These are phyloP conservation scores for Talaromyces sp. DNA, from an alignment of 2,329 filamentous ascomycete species.

Conservation along the genomic window DNA sequence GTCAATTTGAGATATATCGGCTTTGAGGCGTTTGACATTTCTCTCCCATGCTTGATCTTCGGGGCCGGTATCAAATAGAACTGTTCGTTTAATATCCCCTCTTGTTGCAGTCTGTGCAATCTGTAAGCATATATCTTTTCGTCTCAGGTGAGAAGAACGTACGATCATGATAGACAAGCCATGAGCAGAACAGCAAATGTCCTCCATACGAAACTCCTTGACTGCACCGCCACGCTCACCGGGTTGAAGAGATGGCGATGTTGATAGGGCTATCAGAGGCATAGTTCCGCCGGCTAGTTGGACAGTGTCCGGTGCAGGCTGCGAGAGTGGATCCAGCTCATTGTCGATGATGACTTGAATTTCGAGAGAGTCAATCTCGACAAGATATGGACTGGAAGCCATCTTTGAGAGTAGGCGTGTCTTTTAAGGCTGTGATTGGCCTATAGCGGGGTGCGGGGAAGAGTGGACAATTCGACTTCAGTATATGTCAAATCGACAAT, in stretches of 20 bases:
- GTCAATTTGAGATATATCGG: slow-evolving; percentile 46
- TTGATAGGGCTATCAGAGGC: slow-evolving; percentile 40
- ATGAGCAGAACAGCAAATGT: slow-evolving; percentile 54
- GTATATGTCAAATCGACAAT: background rate
- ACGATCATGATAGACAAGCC: slow-evolving; percentile 54
- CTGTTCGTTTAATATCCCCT: slow-evolving; percentile 42
- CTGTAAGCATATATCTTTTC: background rate
- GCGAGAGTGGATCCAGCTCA: slow-evolving; percentile 54
- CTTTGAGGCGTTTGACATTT: slow-evolving; percentile 47
- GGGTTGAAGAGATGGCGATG: slow-evolving; percentile 29
- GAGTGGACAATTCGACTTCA: background rate
- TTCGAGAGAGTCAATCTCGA: slow-evolving; percentile 48
- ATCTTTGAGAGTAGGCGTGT: background rate
- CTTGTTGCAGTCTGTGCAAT: slow-evolving; percentile 46
- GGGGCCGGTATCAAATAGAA: slow-evolving; percentile 55
- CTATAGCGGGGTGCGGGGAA: background rate
- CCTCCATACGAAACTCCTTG: slow-evolving; percentile 49
- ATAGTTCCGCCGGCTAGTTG: slow-evolving; percentile 42
- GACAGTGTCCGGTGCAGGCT: slow-evolving; percentile 44
- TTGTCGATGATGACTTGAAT: slow-evolving; percentile 54
- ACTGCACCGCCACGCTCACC: slow-evolving; percentile 41
- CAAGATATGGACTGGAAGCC: slow-evolving; percentile 20
- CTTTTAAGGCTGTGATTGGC: background rate
- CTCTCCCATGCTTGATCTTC: slow-evolving; percentile 51
- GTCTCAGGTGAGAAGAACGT: slow-evolving; percentile 19